These are phyloP conservation scores for Suillus cothurnatus DNA, from an alignment of 768 basidiomycete species.

Conservation along the genomic window DNA sequence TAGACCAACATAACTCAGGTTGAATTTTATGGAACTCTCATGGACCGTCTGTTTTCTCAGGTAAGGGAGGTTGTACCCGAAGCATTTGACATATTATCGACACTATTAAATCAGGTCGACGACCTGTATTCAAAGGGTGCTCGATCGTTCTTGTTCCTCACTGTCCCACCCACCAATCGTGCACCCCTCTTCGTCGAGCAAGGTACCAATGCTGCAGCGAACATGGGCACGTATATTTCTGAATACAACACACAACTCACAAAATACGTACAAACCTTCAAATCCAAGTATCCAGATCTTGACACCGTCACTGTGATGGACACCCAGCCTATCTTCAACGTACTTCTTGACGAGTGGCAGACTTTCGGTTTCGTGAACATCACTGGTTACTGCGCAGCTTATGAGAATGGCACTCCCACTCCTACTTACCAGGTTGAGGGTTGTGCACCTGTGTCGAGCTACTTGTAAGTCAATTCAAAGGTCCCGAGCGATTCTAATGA, in stretches of 20 bases:
- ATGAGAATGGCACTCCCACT: constrained; percentile 57
- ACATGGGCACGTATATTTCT: constrained; percentile 38
- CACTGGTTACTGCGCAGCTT: constrained; percentile 61
- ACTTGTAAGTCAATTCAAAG: constrained; percentile 51
- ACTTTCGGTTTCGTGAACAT: constrained; percentile 59
- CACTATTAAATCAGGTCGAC: constrained; percentile 17
- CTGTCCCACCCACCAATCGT: constrained; percentile 58
- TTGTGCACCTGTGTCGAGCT: constrained; percentile 64
- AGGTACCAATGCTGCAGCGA: constrained; percentile 29
- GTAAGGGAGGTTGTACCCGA: constrained; percentile 10
- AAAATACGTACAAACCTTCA: constrained; percentile 41
- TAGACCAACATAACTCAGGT: constrained; percentile 26
- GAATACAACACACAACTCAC: constrained; percentile 55
- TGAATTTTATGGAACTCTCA: constrained; percentile 27
- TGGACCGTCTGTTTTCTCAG: constrained; percentile 31
- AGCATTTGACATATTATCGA: not conserved
- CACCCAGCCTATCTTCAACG: constrained; percentile 59
- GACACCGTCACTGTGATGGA: constrained; percentile 53
- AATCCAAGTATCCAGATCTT: constrained; percentile 42
- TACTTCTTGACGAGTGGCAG: constrained; percentile 51
- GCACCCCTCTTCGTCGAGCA: constrained; percentile 53
- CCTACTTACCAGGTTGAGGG: constrained; percentile 54
- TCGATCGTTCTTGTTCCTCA: constrained; percentile 65
- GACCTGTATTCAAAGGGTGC: constrained; percentile 43
- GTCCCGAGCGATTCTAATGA: not conserved